Evolutionary conservation across 225 moss, liverwort and hornwort genomes (phyloP).

Genomic region (Neckera pumila): DNA sequence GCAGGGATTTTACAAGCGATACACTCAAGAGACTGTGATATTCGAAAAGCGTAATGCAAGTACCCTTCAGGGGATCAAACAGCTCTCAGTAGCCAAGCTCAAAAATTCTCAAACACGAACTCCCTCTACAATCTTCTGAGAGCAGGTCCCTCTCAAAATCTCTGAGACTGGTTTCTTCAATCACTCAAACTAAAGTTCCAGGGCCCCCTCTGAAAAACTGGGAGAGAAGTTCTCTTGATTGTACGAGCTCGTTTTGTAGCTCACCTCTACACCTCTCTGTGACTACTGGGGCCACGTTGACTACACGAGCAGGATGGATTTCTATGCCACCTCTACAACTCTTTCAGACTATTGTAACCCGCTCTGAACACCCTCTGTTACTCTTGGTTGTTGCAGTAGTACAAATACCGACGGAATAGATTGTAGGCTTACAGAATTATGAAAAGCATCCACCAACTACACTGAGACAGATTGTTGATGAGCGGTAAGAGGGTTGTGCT

Average conservation of each 20-base stretch:
- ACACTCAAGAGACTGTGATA: background rate
- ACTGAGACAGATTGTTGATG: no score
- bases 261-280: background rate
- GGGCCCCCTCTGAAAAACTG: background rate
- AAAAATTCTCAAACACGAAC: background rate
- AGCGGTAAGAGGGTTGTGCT: background rate
- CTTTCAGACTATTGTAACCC: background rate
- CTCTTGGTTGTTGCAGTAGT: background rate
- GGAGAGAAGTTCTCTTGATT: background rate
- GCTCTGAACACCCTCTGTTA: background rate
- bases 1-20: background rate
- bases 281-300: background rate
- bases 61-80: background rate
- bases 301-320: background rate
- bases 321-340: background rate
- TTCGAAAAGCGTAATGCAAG: background rate
- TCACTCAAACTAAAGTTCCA: background rate
- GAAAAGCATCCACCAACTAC: background rate
- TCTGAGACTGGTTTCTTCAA: background rate
- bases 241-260: background rate
- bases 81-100: background rate
- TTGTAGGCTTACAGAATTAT: no score
- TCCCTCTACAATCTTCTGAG: background rate
- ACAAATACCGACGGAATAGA: background rate
- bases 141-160: background rate